phyloP scores from a whole-genome alignment of 257 asterid species.

The Buddleja alternifolia region DNA sequence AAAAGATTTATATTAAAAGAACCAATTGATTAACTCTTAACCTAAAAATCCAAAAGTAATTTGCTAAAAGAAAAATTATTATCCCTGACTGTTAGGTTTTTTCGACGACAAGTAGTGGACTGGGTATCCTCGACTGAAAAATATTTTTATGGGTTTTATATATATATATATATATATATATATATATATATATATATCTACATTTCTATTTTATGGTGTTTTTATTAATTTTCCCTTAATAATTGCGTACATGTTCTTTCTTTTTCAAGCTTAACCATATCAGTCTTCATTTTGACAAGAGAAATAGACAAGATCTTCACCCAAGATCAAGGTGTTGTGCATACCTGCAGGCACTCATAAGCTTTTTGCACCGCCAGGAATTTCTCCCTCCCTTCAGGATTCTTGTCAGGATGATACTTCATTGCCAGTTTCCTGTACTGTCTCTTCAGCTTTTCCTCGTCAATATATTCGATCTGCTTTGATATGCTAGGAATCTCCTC shows the following conservation, averaged over 20 bases:
- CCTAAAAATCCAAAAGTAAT: too few species aligned
- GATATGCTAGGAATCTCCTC: constrained; percentile 67
- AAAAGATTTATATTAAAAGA: too few species aligned
- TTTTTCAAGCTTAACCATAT: constrained; percentile 20
- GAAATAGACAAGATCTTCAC: constrained; percentile 22
- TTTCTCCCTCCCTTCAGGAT: constrained; percentile 97
- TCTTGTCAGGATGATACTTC: constrained; percentile 98
- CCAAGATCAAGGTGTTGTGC: constrained; percentile 22
- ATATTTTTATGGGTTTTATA: too few species aligned
- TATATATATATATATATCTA: too few species aligned
- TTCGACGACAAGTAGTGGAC: too few species aligned
- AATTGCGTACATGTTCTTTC: background rate
- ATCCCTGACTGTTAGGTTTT: too few species aligned
- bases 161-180: too few species aligned
- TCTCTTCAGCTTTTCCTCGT: constrained; percentile 97
- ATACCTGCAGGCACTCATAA: constrained; percentile 96
- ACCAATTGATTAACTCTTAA: too few species aligned
- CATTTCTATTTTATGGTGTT: too few species aligned
- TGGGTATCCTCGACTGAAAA: too few species aligned
- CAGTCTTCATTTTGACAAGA: background rate
- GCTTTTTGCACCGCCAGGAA: constrained; percentile 99
- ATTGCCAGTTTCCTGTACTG: constrained; percentile 97
- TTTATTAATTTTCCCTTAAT: too few species aligned
- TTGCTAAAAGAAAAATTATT: too few species aligned
- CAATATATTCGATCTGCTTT: constrained; percentile 86